These are phyloP conservation scores for Perilla frutescens DNA, from an alignment of 257 asterid species.

Conservation along the genomic window DNA sequence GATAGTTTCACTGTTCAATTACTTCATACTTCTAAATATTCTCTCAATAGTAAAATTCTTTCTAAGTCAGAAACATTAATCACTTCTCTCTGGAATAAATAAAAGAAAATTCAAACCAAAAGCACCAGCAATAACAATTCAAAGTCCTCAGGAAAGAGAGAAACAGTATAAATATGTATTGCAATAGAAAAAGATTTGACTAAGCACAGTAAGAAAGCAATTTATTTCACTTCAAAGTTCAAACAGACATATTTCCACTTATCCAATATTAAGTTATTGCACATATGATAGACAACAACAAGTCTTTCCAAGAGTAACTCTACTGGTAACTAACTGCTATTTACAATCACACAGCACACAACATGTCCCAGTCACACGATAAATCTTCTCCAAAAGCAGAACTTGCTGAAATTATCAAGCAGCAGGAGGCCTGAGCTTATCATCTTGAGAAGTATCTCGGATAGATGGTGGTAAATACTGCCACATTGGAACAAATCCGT, in stretches of 20 bases:
- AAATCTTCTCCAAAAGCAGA: constrained; percentile 1
- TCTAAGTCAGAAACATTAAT: neutral
- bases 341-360: constrained; percentile 24
- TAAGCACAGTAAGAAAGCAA: neutral
- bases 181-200: neutral
- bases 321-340: constrained; percentile 22
- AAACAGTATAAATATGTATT: neutral
- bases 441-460: constrained; percentile 75
- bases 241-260: neutral
- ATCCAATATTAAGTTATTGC: constrained; percentile 3
- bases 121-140: neutral
- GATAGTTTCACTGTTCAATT: neutral
- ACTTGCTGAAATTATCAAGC: constrained; percentile 48
- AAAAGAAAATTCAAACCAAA: neutral
- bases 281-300: constrained; percentile 20
- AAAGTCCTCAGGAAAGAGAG: too few species aligned
- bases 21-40: neutral
- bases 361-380: neutral
- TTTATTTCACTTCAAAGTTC: constrained; percentile 2
- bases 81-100: neutral
- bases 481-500: constrained; percentile 77
- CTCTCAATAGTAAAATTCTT: neutral
- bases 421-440: constrained; percentile 80
- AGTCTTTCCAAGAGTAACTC: neutral
- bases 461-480: constrained; percentile 69